Percentiles rank a stretch among this genome's conserved stretches.
phyloP scores from a whole-genome alignment of 495 filamentous ascomycete species.

The Xylaria castorea region DNA sequence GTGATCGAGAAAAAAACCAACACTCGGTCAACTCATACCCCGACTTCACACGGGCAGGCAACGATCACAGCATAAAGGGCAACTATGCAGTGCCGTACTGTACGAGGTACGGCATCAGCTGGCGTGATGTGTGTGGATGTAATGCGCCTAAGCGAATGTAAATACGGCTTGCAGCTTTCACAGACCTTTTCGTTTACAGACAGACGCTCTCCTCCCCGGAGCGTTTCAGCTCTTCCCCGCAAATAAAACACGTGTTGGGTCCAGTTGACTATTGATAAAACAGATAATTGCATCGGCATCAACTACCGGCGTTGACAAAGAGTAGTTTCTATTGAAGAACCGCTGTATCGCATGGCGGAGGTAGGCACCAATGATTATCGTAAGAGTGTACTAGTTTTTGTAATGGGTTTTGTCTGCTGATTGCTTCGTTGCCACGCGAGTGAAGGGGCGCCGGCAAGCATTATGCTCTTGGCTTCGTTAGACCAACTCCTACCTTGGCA shows the following conservation, averaged over 20 bases:
- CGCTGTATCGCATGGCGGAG: background rate
- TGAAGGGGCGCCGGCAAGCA: background rate
- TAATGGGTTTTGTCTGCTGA: slow-evolving; percentile 17
- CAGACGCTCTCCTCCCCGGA: background rate
- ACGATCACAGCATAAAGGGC: background rate
- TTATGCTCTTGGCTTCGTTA: background rate
- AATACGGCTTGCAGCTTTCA: slow-evolving; percentile 13
- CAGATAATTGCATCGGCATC: background rate
- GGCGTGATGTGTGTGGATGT: slow-evolving; percentile 9
- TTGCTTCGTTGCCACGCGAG: background rate
- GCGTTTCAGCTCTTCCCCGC: slow-evolving; percentile 16
- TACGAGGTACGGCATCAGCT: slow-evolving; percentile 7
- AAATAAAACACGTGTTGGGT: background rate
- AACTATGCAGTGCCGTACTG: background rate
- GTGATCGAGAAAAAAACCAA: background rate
- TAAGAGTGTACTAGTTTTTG: background rate
- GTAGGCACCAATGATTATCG: background rate
- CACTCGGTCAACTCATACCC: background rate
- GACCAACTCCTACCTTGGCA: slow-evolving; percentile 8
- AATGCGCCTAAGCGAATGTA: slow-evolving; percentile 18
- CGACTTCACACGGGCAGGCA: slow-evolving; percentile 3
- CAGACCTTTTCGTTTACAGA: slow-evolving; percentile 3
- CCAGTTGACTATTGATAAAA: background rate
- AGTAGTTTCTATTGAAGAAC: background rate
- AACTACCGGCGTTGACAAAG: background rate